Percentiles rank a stretch among this genome's conserved stretches.
Evolutionary conservation across 1,284 basidiomycete species (phyloP).

Genomic region (Dichomitus squalens): DNA sequence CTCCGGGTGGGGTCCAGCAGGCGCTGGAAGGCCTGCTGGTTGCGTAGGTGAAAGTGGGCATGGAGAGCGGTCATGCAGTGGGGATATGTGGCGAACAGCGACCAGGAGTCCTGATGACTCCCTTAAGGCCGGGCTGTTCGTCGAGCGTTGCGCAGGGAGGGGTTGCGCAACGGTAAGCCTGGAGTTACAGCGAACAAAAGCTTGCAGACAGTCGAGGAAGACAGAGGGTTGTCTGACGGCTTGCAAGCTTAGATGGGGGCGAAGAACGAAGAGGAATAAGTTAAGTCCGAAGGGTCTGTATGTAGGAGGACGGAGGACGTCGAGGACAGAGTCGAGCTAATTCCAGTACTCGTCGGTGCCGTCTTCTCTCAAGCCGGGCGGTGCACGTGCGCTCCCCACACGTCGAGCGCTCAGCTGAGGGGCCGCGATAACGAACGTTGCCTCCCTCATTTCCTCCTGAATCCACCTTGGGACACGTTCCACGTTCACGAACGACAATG

Average conservation of each 20-base stretch:
- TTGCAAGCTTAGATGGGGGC: constrained; percentile 3
- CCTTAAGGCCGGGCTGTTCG: constrained; percentile 24
- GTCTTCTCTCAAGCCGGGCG: constrained; percentile 6
- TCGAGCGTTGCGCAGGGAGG: constrained; percentile 19
- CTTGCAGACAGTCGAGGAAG: constrained; percentile 3
- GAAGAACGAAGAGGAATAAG: constrained; percentile 23
- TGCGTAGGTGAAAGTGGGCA: constrained; percentile 75
- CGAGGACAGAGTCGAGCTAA: constrained; percentile 4
- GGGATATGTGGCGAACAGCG: constrained; percentile 23
- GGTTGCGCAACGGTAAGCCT: constrained; percentile 23
- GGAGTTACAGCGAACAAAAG: constrained; percentile 7
- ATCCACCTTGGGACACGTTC: background rate
- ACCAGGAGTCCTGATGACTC: constrained; percentile 31
- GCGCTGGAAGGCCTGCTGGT: constrained; percentile 83
- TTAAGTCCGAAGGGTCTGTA: constrained; percentile 12
- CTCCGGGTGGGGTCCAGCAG: constrained; percentile 57
- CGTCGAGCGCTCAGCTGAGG: constrained; percentile 2
- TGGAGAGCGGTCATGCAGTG: constrained; percentile 76
- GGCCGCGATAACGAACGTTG: constrained; percentile 24
- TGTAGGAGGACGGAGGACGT: background rate
- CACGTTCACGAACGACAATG: background rate
- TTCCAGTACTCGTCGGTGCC: constrained; percentile 7
- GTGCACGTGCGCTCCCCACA: constrained; percentile 19
- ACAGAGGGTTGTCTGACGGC: background rate
- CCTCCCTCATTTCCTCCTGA: background rate